These are phyloP conservation scores for Linaria vulgaris DNA, from an alignment of 257 asterid species.

Conservation along the genomic window DNA sequence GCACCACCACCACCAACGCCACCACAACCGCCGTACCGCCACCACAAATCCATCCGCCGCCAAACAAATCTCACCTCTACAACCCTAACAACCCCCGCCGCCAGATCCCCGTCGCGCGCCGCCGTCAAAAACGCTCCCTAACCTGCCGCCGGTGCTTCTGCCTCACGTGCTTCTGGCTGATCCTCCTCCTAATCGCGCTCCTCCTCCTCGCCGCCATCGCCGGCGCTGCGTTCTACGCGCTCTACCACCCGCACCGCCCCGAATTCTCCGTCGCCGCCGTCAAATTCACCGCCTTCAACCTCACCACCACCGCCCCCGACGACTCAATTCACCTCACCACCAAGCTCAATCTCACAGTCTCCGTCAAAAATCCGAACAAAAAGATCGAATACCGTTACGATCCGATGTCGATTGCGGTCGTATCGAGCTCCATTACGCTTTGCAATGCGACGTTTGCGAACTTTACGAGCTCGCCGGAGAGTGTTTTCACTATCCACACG, in stretches of 20 bases:
- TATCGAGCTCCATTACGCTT: slow-evolving; percentile 34
- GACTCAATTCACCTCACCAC: slow-evolving; percentile 68
- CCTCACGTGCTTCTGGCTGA: slow-evolving; percentile 54
- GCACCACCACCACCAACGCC: slow-evolving; percentile 25
- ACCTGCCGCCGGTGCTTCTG: slow-evolving; percentile 55
- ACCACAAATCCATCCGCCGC: slow-evolving; percentile 21
- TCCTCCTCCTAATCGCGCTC: slow-evolving; percentile 43
- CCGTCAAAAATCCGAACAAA: slow-evolving; percentile 64
- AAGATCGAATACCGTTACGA: slow-evolving; percentile 48
- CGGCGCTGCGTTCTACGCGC: slow-evolving; percentile 64
- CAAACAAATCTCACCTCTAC: slow-evolving; percentile 40
- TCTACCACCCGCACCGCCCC: slow-evolving; percentile 77
- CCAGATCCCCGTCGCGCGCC: slow-evolving; percentile 35
- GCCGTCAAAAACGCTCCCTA: slow-evolving; percentile 30
- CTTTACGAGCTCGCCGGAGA: slow-evolving; percentile 46
- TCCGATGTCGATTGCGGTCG: slow-evolving; percentile 42
- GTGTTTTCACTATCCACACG: slow-evolving; percentile 46
- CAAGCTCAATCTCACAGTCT: slow-evolving; percentile 54
- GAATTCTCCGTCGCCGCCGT: slow-evolving; percentile 61
- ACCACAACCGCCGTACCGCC: no score
- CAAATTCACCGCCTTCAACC: slow-evolving; percentile 60
- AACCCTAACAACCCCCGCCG: slow-evolving; percentile 54
- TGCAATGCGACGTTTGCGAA: slow-evolving; percentile 50
- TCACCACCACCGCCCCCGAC: slow-evolving; percentile 67
- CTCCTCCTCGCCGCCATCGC: slow-evolving; percentile 64